Conservation (phyloP, 2,329 filamentous ascomycete species). For the Fusarium lateritium region DNA sequence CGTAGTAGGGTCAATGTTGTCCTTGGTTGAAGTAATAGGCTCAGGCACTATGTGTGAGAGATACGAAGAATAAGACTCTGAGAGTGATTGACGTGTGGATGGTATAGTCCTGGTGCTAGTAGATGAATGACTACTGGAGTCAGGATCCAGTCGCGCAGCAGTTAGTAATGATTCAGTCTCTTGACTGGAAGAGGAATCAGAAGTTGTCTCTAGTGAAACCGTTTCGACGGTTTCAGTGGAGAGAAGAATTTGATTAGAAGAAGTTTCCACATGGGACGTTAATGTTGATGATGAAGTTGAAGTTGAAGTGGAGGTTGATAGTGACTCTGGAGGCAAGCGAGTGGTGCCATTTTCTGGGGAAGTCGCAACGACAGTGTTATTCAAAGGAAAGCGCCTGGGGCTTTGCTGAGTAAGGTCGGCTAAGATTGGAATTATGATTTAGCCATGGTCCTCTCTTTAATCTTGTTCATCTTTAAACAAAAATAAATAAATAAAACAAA, state of each 20-base stretch:
- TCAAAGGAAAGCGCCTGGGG: conserved; percentile 32
- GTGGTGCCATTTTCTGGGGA: conserved; percentile 25
- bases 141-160: not conserved
- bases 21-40: not conserved
- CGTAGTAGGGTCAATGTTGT: not conserved
- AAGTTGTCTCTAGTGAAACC: not conserved
- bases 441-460: conserved; percentile 5
- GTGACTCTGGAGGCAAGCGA: conserved; percentile 20
- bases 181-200: not conserved
- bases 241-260: not conserved
- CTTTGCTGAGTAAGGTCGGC: conserved; percentile 20
- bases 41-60: not conserved
- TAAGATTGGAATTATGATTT: conserved; percentile 10
- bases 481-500: not conserved
- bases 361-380: conserved; percentile 30
- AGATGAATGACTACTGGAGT: not conserved
- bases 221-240: not conserved
- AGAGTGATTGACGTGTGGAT: conserved; percentile 1
- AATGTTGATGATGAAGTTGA: not conserved
- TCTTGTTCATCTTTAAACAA: not conserved
- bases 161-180: not conserved
- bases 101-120: not conserved
- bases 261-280: conserved; percentile 1
- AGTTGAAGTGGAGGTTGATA: conserved; percentile 1
- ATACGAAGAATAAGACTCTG: conserved; percentile 6